Conservation (phyloP, 345 rosid species). For the Adansonia digitata region DNA sequence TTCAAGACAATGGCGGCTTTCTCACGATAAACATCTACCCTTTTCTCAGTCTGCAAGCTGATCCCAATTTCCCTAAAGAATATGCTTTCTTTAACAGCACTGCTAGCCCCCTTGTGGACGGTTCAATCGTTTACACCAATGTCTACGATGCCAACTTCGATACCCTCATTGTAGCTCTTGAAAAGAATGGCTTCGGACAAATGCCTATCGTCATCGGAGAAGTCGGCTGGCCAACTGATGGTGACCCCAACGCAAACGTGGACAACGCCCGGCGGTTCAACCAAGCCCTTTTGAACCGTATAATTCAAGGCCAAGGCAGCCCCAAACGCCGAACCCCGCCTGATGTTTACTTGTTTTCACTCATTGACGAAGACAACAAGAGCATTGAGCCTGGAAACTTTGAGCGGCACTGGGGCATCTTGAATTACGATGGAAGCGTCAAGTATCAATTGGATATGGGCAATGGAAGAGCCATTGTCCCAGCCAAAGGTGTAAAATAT, state of each 20-base stretch:
- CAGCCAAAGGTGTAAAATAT: conserved; percentile 67
- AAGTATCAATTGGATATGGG: conserved; percentile 48
- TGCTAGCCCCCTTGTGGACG: conserved; percentile 65
- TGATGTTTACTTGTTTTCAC: conserved; percentile 66
- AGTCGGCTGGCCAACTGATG: conserved; percentile 91
- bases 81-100: conserved; percentile 70
- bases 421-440: conserved; percentile 60
- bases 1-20: conserved; percentile 46
- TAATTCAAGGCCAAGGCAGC: conserved; percentile 53
- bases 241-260: conserved; percentile 51
- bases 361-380: conserved; percentile 74
- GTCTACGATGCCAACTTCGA: conserved; percentile 89
- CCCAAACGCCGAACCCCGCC: conserved; percentile 40
- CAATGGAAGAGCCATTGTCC: conserved; percentile 33
- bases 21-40: conserved; percentile 68
- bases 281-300: conserved; percentile 62
- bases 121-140: conserved; percentile 67
- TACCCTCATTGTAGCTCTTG: conserved; percentile 63
- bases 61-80: conserved; percentile 23
- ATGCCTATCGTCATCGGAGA: conserved; percentile 77
- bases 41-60: conserved; percentile 6
- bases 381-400: conserved; percentile 35
- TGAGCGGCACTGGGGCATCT: conserved; percentile 71
- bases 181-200: conserved; percentile 71
- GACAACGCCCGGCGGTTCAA: conserved; percentile 64